A percentile compares a stretch with the other conserved stretches of the same genome.
These are phyloP conservation scores for Aureobasidium namibiae DNA, from an alignment of 2,329 filamentous ascomycete genomes.

Conservation along the genomic window DNA sequence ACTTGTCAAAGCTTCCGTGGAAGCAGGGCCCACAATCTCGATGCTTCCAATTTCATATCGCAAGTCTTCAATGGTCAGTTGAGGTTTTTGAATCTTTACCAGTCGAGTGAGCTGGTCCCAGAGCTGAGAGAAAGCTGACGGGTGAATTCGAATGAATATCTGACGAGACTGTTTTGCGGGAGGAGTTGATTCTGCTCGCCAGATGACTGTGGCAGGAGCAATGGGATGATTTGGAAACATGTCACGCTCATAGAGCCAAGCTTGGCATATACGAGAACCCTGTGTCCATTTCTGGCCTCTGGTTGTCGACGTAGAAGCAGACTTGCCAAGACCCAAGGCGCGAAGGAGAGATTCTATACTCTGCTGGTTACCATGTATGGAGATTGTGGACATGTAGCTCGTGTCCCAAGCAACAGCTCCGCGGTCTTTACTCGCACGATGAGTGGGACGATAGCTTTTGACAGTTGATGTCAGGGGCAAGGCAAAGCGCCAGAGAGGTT, in stretches of 20 bases:
- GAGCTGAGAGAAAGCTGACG: constrained; percentile 64
- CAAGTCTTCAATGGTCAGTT: constrained; percentile 58
- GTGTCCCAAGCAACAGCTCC: constrained; percentile 86
- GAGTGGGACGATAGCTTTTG: constrained; percentile 82
- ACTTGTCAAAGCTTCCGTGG: constrained; percentile 67
- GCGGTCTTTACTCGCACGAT: constrained; percentile 65
- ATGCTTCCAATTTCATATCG: constrained; percentile 67
- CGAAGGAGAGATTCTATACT: constrained; percentile 60
- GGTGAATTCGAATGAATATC: constrained; percentile 69
- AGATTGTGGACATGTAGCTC: constrained; percentile 86
- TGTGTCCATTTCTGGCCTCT: constrained; percentile 64
- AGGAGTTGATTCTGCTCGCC: constrained; percentile 48
- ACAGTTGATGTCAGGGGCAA: constrained; percentile 77
- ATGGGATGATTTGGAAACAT: constrained; percentile 48
- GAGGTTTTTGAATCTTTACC: constrained; percentile 52
- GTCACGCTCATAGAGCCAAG: constrained; percentile 51
- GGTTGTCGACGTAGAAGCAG: constrained; percentile 48
- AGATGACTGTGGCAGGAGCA: constrained; percentile 65
- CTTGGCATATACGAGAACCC: constrained; percentile 50
- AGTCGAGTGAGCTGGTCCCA: constrained; percentile 56
- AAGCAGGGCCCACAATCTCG: constrained; percentile 62
- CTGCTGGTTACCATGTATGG: constrained; percentile 57
- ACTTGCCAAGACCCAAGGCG: constrained; percentile 51
- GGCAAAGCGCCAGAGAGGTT: constrained; percentile 83
- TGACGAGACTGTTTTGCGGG: constrained; percentile 29